Evolutionary conservation across 1,284 basidiomycete species (phyloP), one percentile per base, ranked within the genome.

Genomic region (Termitomyces sp.): DNA sequence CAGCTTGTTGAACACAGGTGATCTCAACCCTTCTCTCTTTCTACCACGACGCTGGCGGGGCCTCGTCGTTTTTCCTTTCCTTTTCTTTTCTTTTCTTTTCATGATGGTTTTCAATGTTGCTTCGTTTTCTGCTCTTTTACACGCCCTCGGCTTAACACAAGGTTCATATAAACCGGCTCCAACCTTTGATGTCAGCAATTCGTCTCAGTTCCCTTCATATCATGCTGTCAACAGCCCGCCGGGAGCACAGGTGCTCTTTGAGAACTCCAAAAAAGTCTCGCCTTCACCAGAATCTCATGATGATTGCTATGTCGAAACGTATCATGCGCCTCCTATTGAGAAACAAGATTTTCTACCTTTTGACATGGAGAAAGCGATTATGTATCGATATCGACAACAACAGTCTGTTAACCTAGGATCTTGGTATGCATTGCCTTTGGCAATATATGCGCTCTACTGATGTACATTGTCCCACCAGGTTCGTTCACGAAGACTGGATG

Each of bases 401-500:
- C 78, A 80, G 57, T 76, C 78, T 5, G 85, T 88, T 13, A 88
- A 88, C 64, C 66, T 88, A 2, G 86, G 86, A 3, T 83, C 82
- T 4, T 86, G 80, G 59, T 76, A 76, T 2, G 84, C n/a, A 86
- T 64, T 67, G 84, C 1, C 84, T 84, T 39, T 40, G 30, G 5
- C 17, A 13, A 19, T 42, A n/a, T 49, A 21, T 24, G 31, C n/a
- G 7, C n/a, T 46, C 10, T n/a, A 49, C 26, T 19, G 26, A 43
- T 17, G 36, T 24, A 12, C 12, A 10, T 12, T 15, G 9, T 7
- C 44, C 12, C 28, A 15, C 13, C 55, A 86, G 86, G 87, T 89
- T 91, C 62, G 86, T 90, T 1, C 81, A 85, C 54, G 89, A 92
- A 66, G 71, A 78, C 30, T 92, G 89, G 88, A 90, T 92, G 85